phyloP scores from a whole-genome alignment of 768 basidiomycete species.

The Boletus pseudo-olivaceus region DNA sequence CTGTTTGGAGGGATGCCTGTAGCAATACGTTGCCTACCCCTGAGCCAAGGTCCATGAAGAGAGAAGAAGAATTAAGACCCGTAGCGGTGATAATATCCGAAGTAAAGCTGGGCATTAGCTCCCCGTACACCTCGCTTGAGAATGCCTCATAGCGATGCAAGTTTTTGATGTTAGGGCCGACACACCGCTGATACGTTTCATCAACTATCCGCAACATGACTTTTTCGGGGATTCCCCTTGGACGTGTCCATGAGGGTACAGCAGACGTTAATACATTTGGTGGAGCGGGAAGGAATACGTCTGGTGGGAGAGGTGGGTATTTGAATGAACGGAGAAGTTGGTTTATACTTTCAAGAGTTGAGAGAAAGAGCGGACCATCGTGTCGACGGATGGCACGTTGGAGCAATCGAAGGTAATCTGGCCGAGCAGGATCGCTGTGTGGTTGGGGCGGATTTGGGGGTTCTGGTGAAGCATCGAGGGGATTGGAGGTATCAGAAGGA shows the following conservation, averaged over 20 bases:
- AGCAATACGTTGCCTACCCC: conserved; percentile 85
- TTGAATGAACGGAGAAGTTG: conserved; percentile 59
- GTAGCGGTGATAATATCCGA: conserved; percentile 52
- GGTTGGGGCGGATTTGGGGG: conserved; percentile 19
- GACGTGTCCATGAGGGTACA: conserved; percentile 42
- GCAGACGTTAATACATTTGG: conserved; percentile 48
- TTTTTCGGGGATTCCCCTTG: conserved; percentile 53
- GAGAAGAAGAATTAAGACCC: conserved; percentile 48
- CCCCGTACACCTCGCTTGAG: conserved; percentile 85
- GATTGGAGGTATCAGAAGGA: conserved; percentile 30
- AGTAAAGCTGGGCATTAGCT: conserved; percentile 76
- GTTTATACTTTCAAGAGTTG: conserved; percentile 61
- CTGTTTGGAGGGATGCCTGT: conserved; percentile 78
- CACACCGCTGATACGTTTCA: conserved; percentile 90
- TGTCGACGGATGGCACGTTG: conserved; percentile 66
- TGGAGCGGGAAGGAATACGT: conserved; percentile 43
- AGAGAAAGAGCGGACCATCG: conserved; percentile 71
- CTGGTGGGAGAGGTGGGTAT: conserved; percentile 54
- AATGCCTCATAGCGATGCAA: conserved; percentile 81
- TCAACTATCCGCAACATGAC: conserved; percentile 77
- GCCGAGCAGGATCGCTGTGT: conserved; percentile 15
- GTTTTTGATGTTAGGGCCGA: conserved; percentile 83
- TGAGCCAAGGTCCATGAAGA: conserved; percentile 82
- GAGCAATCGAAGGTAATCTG: conserved; percentile 53
- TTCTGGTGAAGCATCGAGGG: conserved; percentile 28